Base-by-base conservation (phyloP, 2,329 filamentous ascomycete genomes). In the Ophiocordyceps polyrhachis-furcata region DNA sequence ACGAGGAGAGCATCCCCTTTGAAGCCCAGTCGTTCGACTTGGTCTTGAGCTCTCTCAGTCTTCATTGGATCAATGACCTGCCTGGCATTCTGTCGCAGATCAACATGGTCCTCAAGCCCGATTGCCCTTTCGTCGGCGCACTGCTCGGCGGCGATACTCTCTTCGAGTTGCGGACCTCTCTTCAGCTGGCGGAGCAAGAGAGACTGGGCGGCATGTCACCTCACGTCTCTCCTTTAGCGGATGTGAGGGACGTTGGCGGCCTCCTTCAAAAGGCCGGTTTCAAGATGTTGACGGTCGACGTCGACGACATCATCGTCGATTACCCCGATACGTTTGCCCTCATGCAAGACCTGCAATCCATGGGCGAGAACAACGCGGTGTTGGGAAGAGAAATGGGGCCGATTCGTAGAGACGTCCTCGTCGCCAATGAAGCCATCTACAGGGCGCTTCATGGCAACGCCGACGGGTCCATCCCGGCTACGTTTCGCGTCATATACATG, bases 1-100 rank as follows among this genome's bases (percentile, higher is more conserved):
- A 82, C 51, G 77, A 82, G 44, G 85, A 89, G 45, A 72, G 74
- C 3, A 66, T 95, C 0, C 85, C 86, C 0, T 95, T 81, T 58
- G 74, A 75, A 42, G 66, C 82, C 5, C 74, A 79, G 51, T 77
- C 80, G 4, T 96, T 95, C 60, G 88, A 96, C 59, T 77, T 93
- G 6, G 84, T 95, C 12, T 68, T 98, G 49, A 93, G 85, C 58
- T 93, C 83, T 46, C 66, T 94, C 47, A 88, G 83, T 47, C 69
- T 98, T 58, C 91, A 98, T 63, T 98, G 91, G 91, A 83, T 95
- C 69, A 98, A 98, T 60, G 86, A 98, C 60, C 74, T 98, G 5
- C 91, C 91, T 0, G 83, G 82, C 1, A 68, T 93, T 12, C 71
- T 98, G 2, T 70, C 79, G 1, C 85, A 93, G 57, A 81, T 95